Evolutionary conservation across 352 stramenopile genomes (phyloP).

Genomic region (Phytophthora uliginosa): DNA sequence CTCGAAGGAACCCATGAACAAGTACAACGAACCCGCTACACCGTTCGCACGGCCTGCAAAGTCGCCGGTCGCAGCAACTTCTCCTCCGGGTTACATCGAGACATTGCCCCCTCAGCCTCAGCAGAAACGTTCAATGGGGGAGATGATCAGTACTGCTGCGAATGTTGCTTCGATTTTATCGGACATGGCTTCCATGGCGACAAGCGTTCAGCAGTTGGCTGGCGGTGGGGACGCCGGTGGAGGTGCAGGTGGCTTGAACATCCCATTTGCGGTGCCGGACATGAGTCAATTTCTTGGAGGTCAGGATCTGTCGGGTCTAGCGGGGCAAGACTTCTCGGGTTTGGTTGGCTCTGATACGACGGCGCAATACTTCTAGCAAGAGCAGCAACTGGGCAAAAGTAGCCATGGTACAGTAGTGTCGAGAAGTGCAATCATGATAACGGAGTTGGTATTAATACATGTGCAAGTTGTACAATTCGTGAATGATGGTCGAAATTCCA

Average conservation of each 20-base stretch:
- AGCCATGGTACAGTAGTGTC: not conserved
- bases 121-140: conserved; percentile 29
- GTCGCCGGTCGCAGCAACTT: not conserved
- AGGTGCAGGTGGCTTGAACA: conserved; percentile 2
- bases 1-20: conserved; percentile 5
- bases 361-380: conserved; percentile 22
- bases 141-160: conserved; percentile 35
- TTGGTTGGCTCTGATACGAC: conserved; percentile 1
- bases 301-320: conserved; percentile 23
- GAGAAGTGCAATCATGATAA: not conserved
- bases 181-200: conserved; percentile 33
- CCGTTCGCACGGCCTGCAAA: conserved; percentile 18
- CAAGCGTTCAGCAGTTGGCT: conserved; percentile 32
- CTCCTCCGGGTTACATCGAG: conserved; percentile 26
- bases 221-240: conserved; percentile 21
- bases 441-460: too few species aligned
- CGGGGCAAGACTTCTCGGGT: conserved; percentile 22
- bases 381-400: not conserved
- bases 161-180: conserved; percentile 36
- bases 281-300: conserved; percentile 25
- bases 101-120: conserved; percentile 25
- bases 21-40: conserved; percentile 13
- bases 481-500: not conserved
- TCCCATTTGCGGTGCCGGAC: conserved; percentile 32
- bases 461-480: not conserved